Conservation (phyloP, 306 rosid genomes). For the Vicia villosa region DNA sequence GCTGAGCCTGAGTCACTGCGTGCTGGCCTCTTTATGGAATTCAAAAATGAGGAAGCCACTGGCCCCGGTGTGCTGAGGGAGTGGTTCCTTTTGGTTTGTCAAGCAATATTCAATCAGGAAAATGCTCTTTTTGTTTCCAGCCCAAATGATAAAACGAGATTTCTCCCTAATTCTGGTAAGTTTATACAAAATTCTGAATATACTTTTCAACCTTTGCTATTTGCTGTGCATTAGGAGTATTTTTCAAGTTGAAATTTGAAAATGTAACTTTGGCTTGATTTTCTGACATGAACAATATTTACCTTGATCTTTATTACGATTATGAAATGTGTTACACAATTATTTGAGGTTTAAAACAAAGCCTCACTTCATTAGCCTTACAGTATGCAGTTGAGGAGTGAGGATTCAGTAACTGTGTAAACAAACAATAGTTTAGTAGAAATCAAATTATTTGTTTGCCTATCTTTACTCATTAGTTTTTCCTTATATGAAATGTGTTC, state of each 20-base stretch:
- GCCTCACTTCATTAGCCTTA: background rate
- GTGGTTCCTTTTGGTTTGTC: slow-evolving; percentile 89
- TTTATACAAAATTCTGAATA: slow-evolving; percentile 12
- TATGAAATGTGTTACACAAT: background rate
- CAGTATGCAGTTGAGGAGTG: background rate
- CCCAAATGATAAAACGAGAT: slow-evolving; percentile 77
- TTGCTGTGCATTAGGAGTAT: slow-evolving; percentile 8
- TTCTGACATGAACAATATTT: background rate
- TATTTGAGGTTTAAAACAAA: background rate
- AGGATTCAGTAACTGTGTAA: background rate
- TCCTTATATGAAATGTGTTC: slow-evolving; percentile 3
- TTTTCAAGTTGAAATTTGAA: slow-evolving; percentile 21
- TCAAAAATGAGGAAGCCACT: slow-evolving; percentile 97
- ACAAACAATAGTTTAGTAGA: background rate
- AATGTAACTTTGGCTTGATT: slow-evolving; percentile 7
- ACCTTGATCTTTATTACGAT: slow-evolving; percentile 6
- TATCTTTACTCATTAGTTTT: slow-evolving; percentile 9
- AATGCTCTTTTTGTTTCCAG: slow-evolving; percentile 86
- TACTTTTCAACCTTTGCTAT: background rate
- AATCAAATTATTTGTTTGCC: background rate
- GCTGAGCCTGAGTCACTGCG: slow-evolving; percentile 69
- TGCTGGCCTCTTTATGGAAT: slow-evolving; percentile 85
- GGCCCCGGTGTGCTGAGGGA: slow-evolving; percentile 97
- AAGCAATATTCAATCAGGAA: slow-evolving; percentile 80
- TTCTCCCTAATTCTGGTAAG: slow-evolving; percentile 90